Evolutionary conservation across 768 basidiomycete genomes (phyloP), one percentile per base, ranked within the genome.

Genomic region (Dentipellis sp.): DNA sequence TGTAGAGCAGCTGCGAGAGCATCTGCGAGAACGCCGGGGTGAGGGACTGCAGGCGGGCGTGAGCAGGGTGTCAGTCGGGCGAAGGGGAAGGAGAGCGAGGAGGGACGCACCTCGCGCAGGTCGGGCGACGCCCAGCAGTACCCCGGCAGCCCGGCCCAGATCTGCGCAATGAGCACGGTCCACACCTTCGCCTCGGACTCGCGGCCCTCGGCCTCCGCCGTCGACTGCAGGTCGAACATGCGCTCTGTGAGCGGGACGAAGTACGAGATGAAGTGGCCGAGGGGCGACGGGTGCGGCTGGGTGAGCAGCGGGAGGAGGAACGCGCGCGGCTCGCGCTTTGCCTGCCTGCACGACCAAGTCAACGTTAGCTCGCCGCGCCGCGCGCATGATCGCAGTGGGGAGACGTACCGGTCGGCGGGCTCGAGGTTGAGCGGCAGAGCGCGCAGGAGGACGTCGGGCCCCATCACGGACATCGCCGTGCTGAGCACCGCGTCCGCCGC

Each of bases 201-300:
- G 38, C 84, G 81, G 11, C 80, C 82, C 54, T 85, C 86, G 7
- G 76, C 72, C 60, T 90, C 89, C 0, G 92, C 88, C 14, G 79
- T 84, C 58, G 88, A 83, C 66, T 94, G 89, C 38, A 91, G 71
- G 64, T 91, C 81, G 65, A 98, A 99, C 79, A 98, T 86, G 16
- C 84, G 78, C 69, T 97, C 94, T 50, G 94, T 97, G 50, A 98
- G 72, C 16, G 95, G 95, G 8, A 98, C 88, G 62, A 98, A 97
- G 69, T 90, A 91, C 2, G 81, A 79, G 36, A 91, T 78, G 65
- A 98, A 99, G 72, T 95, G 94, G 0, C 73, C 71, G 49, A 98
- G 74, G 1, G 85, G 86, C 2, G 94, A 88, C 1, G 86, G 78
- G 67, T 97, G 88, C 3, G 86, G 80, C 34, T 90, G 82, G 11